Evolutionary conservation across 2,329 filamentous ascomycete species (phyloP), one percentile per base, ranked within the genome.

Genomic region (Byssoonygena ceratinophila): DNA sequence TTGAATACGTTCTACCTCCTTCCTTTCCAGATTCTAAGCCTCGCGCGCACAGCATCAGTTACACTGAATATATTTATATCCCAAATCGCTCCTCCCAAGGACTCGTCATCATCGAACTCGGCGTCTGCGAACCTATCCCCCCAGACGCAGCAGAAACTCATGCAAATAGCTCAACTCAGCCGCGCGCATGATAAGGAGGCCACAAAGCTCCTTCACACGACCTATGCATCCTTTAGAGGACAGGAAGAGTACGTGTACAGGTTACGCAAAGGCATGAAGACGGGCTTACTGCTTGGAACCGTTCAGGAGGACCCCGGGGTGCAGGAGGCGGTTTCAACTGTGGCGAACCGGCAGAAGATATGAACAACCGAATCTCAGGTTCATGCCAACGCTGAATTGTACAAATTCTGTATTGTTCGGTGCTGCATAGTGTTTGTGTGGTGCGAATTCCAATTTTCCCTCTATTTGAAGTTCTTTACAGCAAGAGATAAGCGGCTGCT

Each of bases 281-380:
- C 92, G 62, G 94, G 88, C 78, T 73, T 97, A 59, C 82, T 96
- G 47, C 82, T 94, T 66, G 94, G 94, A 64, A 90, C 83, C 12
- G 85, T 94, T 55, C 78, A 81, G 59, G 81, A 79, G 45, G 86
- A 91, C 67, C 83, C 83, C 0, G 87, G 91, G 70, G 91, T 97
- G 7, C 78, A 83, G 59, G 83, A 87, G 66, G 89, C 89, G 0
- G 75, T 95, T 59, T 82, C 81, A 22, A 78, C 76, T 54, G 81
- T 82, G 9, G 20, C 25, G 7, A 16, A 18, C 14, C 50, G 22
- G 16, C 40, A 40, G 16, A n/a, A 41, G 1, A 27, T 25, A 8
- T 43, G 18, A 48, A 34, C n/a, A n/a, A n/a, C n/a, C n/a, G n/a
- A n/a, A n/a, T n/a, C n/a, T n/a, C n/a, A n/a, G n/a, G n/a, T n/a